A percentile compares a stretch with the other conserved stretches of the same genome.
phyloP scores from a whole-genome alignment of 2,329 filamentous ascomycete genomes.

The Fusarium camptoceras region DNA sequence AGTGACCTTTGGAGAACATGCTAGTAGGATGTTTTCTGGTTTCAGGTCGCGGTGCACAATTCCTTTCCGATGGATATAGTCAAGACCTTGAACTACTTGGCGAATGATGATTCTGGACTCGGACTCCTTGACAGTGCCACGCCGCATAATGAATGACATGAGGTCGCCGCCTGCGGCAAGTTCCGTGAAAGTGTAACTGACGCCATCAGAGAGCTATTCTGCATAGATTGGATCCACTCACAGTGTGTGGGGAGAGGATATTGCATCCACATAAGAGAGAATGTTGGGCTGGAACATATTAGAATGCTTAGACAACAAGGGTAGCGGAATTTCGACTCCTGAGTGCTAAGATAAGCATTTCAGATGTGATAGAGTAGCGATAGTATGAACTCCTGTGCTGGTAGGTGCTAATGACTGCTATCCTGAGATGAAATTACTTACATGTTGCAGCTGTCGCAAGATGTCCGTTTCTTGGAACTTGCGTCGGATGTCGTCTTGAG shows the following conservation, averaged over 20 bases:
- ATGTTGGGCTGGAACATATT: conserved; percentile 63
- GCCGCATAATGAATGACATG: conserved; percentile 60
- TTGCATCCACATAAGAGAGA: conserved; percentile 63
- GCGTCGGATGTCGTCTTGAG: conserved; percentile 49
- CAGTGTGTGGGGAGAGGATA: conserved; percentile 61
- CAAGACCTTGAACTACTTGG: conserved; percentile 60
- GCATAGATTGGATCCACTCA: conserved; percentile 45
- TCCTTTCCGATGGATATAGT: conserved; percentile 62
- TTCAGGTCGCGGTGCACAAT: conserved; percentile 67
- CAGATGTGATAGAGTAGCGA: not conserved
- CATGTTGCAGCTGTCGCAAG: conserved; percentile 65
- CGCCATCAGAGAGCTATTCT: not conserved
- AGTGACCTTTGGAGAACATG: conserved; percentile 56
- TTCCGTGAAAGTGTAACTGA: conserved; percentile 67
- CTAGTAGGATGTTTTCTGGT: conserved; percentile 65
- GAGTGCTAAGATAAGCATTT: not conserved
- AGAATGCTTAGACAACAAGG: not conserved
- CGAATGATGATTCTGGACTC: conserved; percentile 59
- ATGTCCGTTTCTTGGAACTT: conserved; percentile 64
- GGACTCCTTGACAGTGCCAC: conserved; percentile 53
- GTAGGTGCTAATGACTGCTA: not conserved
- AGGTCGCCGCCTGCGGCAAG: conserved; percentile 67
- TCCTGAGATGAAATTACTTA: conserved; percentile 48
- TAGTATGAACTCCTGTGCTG: not conserved
- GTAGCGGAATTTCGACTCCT: not conserved